Percentiles rank a stretch among this genome's conserved stretches.
Conservation (phyloP, 2,329 filamentous ascomycete genomes). For the Fusarium bulbicola region DNA sequence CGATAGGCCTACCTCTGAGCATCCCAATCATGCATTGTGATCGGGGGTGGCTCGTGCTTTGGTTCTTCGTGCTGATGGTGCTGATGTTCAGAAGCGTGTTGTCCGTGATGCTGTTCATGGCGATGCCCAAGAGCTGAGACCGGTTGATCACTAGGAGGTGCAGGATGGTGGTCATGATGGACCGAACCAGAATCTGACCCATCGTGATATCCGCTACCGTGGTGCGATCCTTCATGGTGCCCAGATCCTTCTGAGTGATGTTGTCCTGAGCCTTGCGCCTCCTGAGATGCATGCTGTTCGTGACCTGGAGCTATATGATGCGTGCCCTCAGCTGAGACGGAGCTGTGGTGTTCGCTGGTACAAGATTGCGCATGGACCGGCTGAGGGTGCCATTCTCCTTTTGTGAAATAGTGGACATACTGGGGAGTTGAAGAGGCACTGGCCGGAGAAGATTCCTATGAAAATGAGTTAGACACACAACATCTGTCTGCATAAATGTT, state of each 20-base stretch:
- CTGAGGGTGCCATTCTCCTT: slow-evolving; percentile 58
- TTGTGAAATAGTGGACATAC: slow-evolving; percentile 63
- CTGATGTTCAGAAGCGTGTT: background rate
- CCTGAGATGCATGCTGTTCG: slow-evolving; percentile 12
- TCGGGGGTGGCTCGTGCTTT: slow-evolving; percentile 36
- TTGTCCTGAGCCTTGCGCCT: background rate
- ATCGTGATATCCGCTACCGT: slow-evolving; percentile 25
- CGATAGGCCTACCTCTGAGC: slow-evolving; percentile 58
- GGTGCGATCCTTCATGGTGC: slow-evolving; percentile 27
- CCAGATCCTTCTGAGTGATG: slow-evolving; percentile 24
- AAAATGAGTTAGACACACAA: slow-evolving; percentile 7
- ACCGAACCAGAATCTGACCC: slow-evolving; percentile 27
- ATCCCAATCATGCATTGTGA: slow-evolving; percentile 58
- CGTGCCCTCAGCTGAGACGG: slow-evolving; percentile 10
- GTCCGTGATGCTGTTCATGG: slow-evolving; percentile 22
- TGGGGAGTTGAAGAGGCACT: slow-evolving; percentile 40
- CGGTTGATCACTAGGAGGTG: slow-evolving; percentile 48
- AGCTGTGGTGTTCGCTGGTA: slow-evolving; percentile 37
- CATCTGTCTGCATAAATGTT: background rate
- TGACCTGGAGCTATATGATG: slow-evolving; percentile 32
- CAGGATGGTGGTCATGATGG: slow-evolving; percentile 32
- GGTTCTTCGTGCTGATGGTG: slow-evolving; percentile 33
- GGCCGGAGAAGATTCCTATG: slow-evolving; percentile 30
- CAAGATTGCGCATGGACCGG: slow-evolving; percentile 29
- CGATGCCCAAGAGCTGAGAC: slow-evolving; percentile 46